Conservation (phyloP, 768 basidiomycete genomes). For the Thelephora aurantiotincta region DNA sequence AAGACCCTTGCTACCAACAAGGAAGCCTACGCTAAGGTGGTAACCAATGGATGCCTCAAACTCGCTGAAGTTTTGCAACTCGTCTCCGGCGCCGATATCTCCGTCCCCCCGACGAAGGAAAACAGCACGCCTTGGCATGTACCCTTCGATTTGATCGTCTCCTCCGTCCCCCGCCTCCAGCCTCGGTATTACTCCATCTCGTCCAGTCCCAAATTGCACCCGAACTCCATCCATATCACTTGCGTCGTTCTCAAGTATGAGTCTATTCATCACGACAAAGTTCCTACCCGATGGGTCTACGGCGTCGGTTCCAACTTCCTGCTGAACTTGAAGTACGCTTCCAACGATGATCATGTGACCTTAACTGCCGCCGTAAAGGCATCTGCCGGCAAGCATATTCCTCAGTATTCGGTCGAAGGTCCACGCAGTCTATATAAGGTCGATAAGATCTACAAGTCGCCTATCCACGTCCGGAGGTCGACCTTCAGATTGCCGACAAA, state of each 20-base stretch:
- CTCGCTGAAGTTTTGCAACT: constrained; percentile 88
- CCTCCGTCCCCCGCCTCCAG: constrained; percentile 84
- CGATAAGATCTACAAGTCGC: constrained; percentile 65
- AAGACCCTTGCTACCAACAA: constrained; percentile 75
- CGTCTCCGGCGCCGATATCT: constrained; percentile 69
- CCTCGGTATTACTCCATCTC: constrained; percentile 99
- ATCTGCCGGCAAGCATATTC: constrained; percentile 25
- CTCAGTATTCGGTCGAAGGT: constrained; percentile 78
- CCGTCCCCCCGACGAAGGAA: constrained; percentile 37
- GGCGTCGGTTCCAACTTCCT: constrained; percentile 94
- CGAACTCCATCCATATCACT: constrained; percentile 87
- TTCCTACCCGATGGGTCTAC: constrained; percentile 55
- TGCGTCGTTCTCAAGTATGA: constrained; percentile 92
- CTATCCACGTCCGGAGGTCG: constrained; percentile 88
- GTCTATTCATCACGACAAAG: constrained; percentile 37
- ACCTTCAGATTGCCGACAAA: constrained; percentile 96
- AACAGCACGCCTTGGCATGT: constrained; percentile 83
- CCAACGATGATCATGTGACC: constrained; percentile 41
- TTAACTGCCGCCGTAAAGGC: constrained; percentile 20
- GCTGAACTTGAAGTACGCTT: constrained; percentile 76
- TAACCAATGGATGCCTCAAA: constrained; percentile 75
- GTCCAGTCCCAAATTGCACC: constrained; percentile 84
- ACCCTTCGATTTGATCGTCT: constrained; percentile 94
- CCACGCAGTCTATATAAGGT: constrained; percentile 76
- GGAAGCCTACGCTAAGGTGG: constrained; percentile 68